A percentile compares a stretch with the other conserved stretches of the same genome.
Conservation (phyloP, 2,329 filamentous ascomycete species). For the Penicillium frequentans region DNA sequence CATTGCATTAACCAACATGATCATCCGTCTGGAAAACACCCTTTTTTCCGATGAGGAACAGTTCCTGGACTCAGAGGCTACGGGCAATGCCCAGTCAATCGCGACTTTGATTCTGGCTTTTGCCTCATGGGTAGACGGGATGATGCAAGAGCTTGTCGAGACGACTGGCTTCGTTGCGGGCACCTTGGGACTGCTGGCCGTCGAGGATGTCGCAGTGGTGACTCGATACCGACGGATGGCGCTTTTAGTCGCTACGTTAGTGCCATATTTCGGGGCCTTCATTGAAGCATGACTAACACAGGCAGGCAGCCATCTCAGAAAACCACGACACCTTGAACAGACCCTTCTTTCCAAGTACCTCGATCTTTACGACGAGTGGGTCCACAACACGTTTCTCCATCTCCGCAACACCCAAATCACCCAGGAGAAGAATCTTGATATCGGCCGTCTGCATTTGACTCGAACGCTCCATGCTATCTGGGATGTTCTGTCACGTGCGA, state of each 20-base stretch:
- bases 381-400: slow-evolving; percentile 24
- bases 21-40: slow-evolving; percentile 23
- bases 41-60: slow-evolving; percentile 19
- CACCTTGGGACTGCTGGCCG: slow-evolving; percentile 10
- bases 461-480: slow-evolving; percentile 16
- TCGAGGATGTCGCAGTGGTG: neutral
- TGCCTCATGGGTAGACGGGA: slow-evolving; percentile 13
- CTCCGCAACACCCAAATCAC: slow-evolving; percentile 20
- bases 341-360: slow-evolving; percentile 22
- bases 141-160: slow-evolving; percentile 11
- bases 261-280: neutral
- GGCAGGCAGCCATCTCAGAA: slow-evolving; percentile 19
- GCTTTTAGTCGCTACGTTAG: slow-evolving; percentile 20
- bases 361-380: slow-evolving; percentile 27
- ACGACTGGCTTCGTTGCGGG: slow-evolving; percentile 5
- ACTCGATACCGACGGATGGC: slow-evolving; percentile 20
- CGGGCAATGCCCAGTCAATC: slow-evolving; percentile 7
- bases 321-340: slow-evolving; percentile 20
- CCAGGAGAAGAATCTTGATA: slow-evolving; percentile 3
- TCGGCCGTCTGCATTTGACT: slow-evolving; percentile 13
- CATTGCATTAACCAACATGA: slow-evolving; percentile 19
- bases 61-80: slow-evolving; percentile 12
- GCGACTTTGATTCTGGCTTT: slow-evolving; percentile 14
- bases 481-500: slow-evolving; percentile 19
- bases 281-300: neutral